A percentile compares a stretch with the other conserved stretches of the same genome.
Conservation (phyloP, 768 basidiomycete species). For the Asterophora lycoperdoides region DNA sequence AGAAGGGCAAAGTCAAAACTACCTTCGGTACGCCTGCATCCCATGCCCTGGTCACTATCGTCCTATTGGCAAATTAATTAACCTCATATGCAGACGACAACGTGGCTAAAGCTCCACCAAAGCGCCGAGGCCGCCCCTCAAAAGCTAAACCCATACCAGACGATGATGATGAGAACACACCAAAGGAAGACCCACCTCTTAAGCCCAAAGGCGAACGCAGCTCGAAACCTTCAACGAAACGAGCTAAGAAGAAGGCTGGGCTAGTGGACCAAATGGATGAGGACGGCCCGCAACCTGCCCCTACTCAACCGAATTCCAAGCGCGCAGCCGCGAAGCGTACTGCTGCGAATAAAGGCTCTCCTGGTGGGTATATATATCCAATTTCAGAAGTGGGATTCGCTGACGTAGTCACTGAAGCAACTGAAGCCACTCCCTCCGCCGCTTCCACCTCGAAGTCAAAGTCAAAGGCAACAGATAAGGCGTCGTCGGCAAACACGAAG, state of each 20-base stretch:
- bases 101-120: constrained; percentile 5
- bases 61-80: no score
- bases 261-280: neutral
- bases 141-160: constrained; percentile 6
- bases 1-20: constrained; percentile 9
- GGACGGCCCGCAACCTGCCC: neutral
- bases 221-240: neutral
- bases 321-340: neutral
- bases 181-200: neutral
- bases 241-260: neutral
- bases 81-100: neutral
- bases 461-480: no score
- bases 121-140: constrained; percentile 16
- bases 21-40: constrained; percentile 4
- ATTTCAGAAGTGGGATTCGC: neutral
- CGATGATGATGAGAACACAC: neutral
- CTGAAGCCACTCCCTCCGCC: neutral
- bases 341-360: neutral
- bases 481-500: no score
- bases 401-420: neutral
- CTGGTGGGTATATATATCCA: neutral
- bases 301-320: neutral
- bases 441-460: no score
- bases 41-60: no score
- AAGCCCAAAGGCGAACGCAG: neutral